Conservation (phyloP, 2,329 filamentous ascomycete genomes). For the Periconia sp. region DNA sequence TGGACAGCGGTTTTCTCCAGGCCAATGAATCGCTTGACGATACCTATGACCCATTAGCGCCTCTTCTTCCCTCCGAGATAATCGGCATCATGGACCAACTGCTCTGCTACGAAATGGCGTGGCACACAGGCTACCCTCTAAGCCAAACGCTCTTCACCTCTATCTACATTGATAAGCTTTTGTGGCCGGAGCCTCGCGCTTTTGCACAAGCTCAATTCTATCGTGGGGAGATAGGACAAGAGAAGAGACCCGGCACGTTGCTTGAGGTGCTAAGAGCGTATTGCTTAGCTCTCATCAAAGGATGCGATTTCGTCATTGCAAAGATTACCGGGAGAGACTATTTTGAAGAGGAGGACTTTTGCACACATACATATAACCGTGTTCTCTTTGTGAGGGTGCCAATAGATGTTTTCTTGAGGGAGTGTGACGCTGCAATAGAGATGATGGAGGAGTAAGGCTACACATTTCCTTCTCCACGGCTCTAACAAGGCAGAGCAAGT, state of each 20-base stretch:
- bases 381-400: slow-evolving; percentile 66
- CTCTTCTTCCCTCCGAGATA: slow-evolving; percentile 77
- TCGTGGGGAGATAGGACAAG: slow-evolving; percentile 27
- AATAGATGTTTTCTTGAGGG: slow-evolving; percentile 40
- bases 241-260: slow-evolving; percentile 30
- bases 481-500: background rate
- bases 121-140: slow-evolving; percentile 94
- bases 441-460: slow-evolving; percentile 37
- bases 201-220: slow-evolving; percentile 71
- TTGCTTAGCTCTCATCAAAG: slow-evolving; percentile 83
- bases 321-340: slow-evolving; percentile 83
- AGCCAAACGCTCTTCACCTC: slow-evolving; percentile 95
- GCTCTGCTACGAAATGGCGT: slow-evolving; percentile 92
- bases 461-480: background rate
- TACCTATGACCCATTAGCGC: slow-evolving; percentile 74
- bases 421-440: slow-evolving; percentile 40
- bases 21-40: slow-evolving; percentile 83
- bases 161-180: slow-evolving; percentile 82
- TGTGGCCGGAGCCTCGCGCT: slow-evolving; percentile 70
- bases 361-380: slow-evolving; percentile 87
- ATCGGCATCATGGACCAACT: slow-evolving; percentile 95
- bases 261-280: slow-evolving; percentile 77
- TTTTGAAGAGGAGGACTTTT: slow-evolving; percentile 98
- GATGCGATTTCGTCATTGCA: slow-evolving; percentile 78
- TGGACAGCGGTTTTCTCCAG: slow-evolving; percentile 89